phyloP scores from a whole-genome alignment of 78 protist genomes.

The Dictyostelium capitatum region DNA sequence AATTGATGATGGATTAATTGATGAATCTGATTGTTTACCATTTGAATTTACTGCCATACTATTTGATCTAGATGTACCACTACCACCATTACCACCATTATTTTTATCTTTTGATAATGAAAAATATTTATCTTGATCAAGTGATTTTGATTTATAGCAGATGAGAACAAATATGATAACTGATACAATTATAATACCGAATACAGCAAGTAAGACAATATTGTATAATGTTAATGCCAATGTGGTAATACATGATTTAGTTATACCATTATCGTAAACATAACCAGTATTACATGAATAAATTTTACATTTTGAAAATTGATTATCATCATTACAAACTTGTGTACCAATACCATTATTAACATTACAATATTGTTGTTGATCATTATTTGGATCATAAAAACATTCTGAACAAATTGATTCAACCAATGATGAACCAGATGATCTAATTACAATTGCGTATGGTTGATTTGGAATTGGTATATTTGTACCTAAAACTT shows the following conservation, averaged over 20 bases:
- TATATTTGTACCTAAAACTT: conserved; percentile 17
- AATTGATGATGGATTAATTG: neutral
- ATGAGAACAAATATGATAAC: neutral
- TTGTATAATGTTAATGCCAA: conserved; percentile 42
- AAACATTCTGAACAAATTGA: conserved; percentile 37
- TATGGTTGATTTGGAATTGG: conserved; percentile 34
- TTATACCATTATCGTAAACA: conserved; percentile 61
- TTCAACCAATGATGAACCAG: neutral
- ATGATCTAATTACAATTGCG: conserved; percentile 6
- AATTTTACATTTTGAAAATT: conserved; percentile 17
- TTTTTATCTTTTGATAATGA: neutral
- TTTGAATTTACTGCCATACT: neutral
- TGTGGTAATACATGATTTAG: conserved; percentile 24
- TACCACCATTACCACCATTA: neutral
- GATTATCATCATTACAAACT: conserved; percentile 19
- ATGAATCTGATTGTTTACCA: conserved; percentile 12
- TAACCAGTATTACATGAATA: conserved; percentile 54
- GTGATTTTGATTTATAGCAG: conserved; percentile 53
- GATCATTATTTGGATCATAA: conserved; percentile 28
- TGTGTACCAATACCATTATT: conserved; percentile 51
- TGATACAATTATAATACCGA: conserved; percentile 34
- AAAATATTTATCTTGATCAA: conserved; percentile 37
- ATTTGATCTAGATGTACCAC: neutral
- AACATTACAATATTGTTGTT: conserved; percentile 1
- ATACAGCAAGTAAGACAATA: conserved; percentile 23